Evolutionary conservation across 2,329 filamentous ascomycete species (phyloP).

Genomic region (Monosporascus cannonballus): DNA sequence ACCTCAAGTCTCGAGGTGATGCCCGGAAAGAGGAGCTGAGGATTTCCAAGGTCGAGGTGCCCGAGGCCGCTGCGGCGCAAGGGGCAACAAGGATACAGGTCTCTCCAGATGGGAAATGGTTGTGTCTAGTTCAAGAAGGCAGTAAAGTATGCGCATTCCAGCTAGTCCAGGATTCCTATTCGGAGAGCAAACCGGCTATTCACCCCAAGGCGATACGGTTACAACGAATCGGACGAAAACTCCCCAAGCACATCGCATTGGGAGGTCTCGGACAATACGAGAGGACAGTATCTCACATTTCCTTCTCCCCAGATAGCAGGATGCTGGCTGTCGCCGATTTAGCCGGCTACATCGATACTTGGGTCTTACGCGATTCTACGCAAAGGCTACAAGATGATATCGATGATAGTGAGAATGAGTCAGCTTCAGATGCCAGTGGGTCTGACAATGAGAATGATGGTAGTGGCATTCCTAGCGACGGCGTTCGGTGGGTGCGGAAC

Average conservation of each 20-base stretch:
- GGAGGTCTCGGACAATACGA: slow-evolving; percentile 72
- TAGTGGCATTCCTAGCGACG: slow-evolving; percentile 30
- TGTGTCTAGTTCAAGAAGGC: slow-evolving; percentile 58
- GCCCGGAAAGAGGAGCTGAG: slow-evolving; percentile 55
- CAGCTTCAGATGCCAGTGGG: slow-evolving; percentile 32
- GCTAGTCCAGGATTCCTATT: slow-evolving; percentile 29
- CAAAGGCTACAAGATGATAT: slow-evolving; percentile 21
- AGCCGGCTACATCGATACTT: slow-evolving; percentile 81
- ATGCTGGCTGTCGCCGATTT: slow-evolving; percentile 76
- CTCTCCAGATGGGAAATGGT: slow-evolving; percentile 65
- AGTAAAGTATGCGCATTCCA: slow-evolving; percentile 50
- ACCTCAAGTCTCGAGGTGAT: slow-evolving; percentile 48
- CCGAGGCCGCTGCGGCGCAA: slow-evolving; percentile 45
- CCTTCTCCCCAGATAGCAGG: slow-evolving; percentile 75
- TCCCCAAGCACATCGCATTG: slow-evolving; percentile 49
- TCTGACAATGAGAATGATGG: slow-evolving; percentile 37
- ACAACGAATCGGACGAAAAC: slow-evolving; percentile 45
- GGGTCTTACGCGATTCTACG: slow-evolving; percentile 61
- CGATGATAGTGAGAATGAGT: slow-evolving; percentile 24
- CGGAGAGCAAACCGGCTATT: slow-evolving; percentile 32
- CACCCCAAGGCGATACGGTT: slow-evolving; percentile 41
- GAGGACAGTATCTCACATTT: slow-evolving; percentile 63
- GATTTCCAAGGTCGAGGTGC: slow-evolving; percentile 64
- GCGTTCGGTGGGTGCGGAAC: slow-evolving; percentile 70
- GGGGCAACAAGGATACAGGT: slow-evolving; percentile 68